Conservation (phyloP, 2,329 filamentous ascomycete species). For the Trichoderma atroviride region DNA sequence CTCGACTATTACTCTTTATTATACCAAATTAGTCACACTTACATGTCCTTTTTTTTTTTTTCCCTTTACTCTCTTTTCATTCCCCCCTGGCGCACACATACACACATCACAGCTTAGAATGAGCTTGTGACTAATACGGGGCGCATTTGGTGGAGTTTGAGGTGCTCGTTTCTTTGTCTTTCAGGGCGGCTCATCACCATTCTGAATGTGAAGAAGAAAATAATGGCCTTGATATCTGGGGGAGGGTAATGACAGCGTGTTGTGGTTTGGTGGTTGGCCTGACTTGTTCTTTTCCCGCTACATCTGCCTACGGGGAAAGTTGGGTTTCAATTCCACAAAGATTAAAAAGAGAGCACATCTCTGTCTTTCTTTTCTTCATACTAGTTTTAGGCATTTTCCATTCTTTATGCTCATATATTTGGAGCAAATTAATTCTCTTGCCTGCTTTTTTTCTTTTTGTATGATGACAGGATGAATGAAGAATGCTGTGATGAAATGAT, state of each 20-base stretch:
- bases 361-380: background rate
- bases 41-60: background rate
- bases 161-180: background rate
- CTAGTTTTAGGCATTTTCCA: background rate
- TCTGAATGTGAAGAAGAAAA: background rate
- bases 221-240: background rate
- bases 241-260: background rate
- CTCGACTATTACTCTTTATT: conserved; percentile 1
- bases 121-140: conserved; percentile 5
- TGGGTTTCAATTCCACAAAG: background rate
- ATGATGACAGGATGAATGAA: background rate
- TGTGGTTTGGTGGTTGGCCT: background rate
- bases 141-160: background rate
- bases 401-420: background rate
- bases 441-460: background rate
- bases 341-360: background rate
- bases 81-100: background rate
- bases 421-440: background rate
- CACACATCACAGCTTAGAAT: conserved; percentile 2
- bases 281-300: background rate
- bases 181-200: background rate
- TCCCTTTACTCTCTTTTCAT: background rate
- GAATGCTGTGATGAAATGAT: background rate
- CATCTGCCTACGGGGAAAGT: background rate
- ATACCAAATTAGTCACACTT: conserved; percentile 16